phyloP scores from a whole-genome alignment of 1,284 basidiomycete species.

The Exobasidium cylindrosporum region DNA sequence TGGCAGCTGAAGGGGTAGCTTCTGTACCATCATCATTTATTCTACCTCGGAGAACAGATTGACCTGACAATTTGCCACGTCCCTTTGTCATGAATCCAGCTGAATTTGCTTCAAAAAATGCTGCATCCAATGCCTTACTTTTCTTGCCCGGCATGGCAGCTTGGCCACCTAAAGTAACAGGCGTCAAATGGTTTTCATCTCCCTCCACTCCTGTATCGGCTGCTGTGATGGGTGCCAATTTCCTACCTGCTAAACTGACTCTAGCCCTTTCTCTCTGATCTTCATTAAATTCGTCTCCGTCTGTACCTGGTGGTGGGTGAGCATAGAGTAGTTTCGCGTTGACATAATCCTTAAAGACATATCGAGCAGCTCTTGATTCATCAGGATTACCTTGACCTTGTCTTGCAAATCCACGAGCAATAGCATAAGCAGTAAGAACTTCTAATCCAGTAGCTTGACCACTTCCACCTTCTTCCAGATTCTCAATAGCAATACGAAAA shows the following conservation, averaged over 20 bases:
- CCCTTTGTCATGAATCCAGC: neutral
- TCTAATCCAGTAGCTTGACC: constrained; percentile 75
- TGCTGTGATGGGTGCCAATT: constrained; percentile 20
- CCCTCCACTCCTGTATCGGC: neutral
- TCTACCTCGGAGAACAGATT: constrained; percentile 23
- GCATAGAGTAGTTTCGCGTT: constrained; percentile 88
- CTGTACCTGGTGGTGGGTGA: constrained; percentile 69
- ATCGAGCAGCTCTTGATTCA: constrained; percentile 87
- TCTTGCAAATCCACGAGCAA: constrained; percentile 77
- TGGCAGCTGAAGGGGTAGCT: constrained; percentile 38
- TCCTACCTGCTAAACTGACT: constrained; percentile 45
- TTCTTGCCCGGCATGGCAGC: constrained; percentile 19
- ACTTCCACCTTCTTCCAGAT: constrained; percentile 79
- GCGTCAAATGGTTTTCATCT: constrained; percentile 16
- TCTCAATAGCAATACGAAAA: constrained; percentile 68
- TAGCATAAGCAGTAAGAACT: constrained; percentile 79
- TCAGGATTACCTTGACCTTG: constrained; percentile 96
- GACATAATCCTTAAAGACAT: constrained; percentile 95
- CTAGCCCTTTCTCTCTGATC: constrained; percentile 68
- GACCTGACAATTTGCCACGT: neutral
- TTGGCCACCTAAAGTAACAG: no score
- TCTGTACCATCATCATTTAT: constrained; percentile 38
- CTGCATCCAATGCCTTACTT: constrained; percentile 66
- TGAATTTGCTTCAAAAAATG: constrained; percentile 67
- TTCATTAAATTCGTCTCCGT: constrained; percentile 74